Conservation (phyloP, 176 grass and related monocot genomes). For the Neostapfia colusana region DNA sequence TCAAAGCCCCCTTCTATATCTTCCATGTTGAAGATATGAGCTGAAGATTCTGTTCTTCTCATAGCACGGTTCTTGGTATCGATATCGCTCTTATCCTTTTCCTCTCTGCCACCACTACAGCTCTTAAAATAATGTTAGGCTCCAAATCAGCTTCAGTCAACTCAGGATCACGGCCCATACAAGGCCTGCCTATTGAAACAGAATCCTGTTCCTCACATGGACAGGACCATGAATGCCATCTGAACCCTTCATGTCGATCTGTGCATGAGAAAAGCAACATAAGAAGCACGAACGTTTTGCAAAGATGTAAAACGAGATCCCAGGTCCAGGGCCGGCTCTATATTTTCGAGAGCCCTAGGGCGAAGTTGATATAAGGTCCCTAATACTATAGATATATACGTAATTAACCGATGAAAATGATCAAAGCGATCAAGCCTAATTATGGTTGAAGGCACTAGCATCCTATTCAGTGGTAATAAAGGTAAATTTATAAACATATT, state of each 20-base stretch:
- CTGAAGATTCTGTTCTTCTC: constrained; percentile 74
- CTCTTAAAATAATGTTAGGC: constrained; percentile 78
- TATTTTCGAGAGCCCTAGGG: too few relatives aligned
- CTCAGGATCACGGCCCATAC: constrained; percentile 85
- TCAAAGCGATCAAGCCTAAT: too few relatives aligned
- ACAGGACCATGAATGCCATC: constrained; percentile 95
- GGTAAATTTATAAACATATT: too few relatives aligned
- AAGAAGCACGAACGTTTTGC: constrained; percentile 6
- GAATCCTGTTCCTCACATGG: constrained; percentile 88
- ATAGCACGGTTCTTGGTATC: constrained; percentile 63
- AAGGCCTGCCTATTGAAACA: constrained; percentile 91
- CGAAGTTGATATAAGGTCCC: too few relatives aligned
- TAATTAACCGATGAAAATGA: too few relatives aligned
- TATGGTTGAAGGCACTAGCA: too few relatives aligned
- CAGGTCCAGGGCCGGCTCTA: too few relatives aligned
- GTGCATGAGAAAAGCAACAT: constrained; percentile 25
- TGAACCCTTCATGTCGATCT: constrained; percentile 98
- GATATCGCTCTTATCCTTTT: constrained; percentile 64
- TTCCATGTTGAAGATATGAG: constrained; percentile 86
- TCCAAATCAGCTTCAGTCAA: constrained; percentile 80
- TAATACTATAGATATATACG: too few relatives aligned
- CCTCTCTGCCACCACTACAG: constrained; percentile 79
- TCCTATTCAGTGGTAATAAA: too few relatives aligned
- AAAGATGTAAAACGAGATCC: too few relatives aligned
- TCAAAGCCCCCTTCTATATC: constrained; percentile 78